Percentiles rank a stretch among this genome's conserved stretches.
Evolutionary conservation across 768 basidiomycete species (phyloP).

Genomic region (Podaxis carcinomalis): DNA sequence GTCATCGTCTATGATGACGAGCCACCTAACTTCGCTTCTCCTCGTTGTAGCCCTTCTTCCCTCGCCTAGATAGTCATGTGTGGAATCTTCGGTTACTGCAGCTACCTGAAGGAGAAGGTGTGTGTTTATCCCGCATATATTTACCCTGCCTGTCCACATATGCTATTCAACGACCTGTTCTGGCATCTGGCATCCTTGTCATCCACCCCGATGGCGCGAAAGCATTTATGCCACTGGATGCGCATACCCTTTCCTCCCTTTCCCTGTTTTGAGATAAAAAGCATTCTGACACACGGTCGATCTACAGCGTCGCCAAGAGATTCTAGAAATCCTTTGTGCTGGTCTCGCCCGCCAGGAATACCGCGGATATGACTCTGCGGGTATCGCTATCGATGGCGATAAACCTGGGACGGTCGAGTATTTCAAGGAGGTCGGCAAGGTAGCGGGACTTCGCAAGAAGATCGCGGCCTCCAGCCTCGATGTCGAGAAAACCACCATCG

Average conservation of each 20-base stretch:
- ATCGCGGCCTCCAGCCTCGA: constrained; percentile 71
- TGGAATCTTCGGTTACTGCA: constrained; percentile 97
- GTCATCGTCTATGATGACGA: neutral
- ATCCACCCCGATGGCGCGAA: neutral
- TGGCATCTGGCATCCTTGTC: neutral
- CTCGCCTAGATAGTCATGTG: constrained; percentile 52
- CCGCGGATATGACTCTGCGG: constrained; percentile 96
- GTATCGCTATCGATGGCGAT: constrained; percentile 89
- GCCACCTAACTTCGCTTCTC: constrained; percentile 6
- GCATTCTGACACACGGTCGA: constrained; percentile 17
- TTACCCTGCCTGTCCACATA: neutral
- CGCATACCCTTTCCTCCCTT: constrained; percentile 3
- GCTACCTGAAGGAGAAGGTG: constrained; percentile 92
- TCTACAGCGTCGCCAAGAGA: constrained; percentile 76
- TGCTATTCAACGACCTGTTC: neutral
- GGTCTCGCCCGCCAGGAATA: constrained; percentile 96
- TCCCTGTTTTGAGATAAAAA: neutral
- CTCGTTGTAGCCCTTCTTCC: constrained; percentile 1
- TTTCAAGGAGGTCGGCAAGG: constrained; percentile 99
- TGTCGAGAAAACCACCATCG: constrained; percentile 70
- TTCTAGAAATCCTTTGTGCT: constrained; percentile 86
- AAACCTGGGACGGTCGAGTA: constrained; percentile 67
- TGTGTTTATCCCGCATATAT: constrained; percentile 22
- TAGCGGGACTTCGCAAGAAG: constrained; percentile 86
- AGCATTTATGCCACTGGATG: neutral